phyloP scores from a whole-genome alignment of 164 flowering plant species.

The Buxus sempervirens region DNA sequence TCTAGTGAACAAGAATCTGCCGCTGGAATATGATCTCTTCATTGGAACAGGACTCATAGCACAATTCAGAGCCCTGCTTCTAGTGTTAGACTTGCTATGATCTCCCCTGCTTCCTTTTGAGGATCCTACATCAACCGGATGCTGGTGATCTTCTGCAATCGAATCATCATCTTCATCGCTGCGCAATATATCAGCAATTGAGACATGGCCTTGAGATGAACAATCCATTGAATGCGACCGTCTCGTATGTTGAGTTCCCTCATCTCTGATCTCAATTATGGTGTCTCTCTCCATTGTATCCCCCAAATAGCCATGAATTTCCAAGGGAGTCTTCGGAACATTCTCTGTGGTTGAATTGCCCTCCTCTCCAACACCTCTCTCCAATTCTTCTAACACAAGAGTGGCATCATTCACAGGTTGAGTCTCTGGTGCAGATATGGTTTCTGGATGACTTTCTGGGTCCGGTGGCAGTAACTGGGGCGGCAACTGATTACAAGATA shows the following conservation, averaged over 20 bases:
- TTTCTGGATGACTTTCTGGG: conserved; percentile 10
- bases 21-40: conserved; percentile 73
- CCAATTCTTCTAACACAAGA: conserved; percentile 10
- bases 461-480: conserved; percentile 21
- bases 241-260: conserved; percentile 29
- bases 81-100: conserved; percentile 23
- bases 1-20: conserved; percentile 46
- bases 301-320: conserved; percentile 32
- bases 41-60: conserved; percentile 35
- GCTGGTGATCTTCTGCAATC: conserved; percentile 1
- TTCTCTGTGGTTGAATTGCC: neutral
- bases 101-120: conserved; percentile 29
- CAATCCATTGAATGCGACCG: conserved; percentile 67
- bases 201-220: conserved; percentile 25
- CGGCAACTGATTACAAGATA: conserved; percentile 16
- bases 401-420: conserved; percentile 19
- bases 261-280: conserved; percentile 43
- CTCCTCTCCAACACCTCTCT: conserved; percentile 16
- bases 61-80: conserved; percentile 34
- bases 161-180: conserved; percentile 23
- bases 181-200: conserved; percentile 45
- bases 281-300: conserved; percentile 21
- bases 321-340: conserved; percentile 24
- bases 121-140: conserved; percentile 22
- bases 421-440: conserved; percentile 12